phyloP scores from a whole-genome alignment of 2,329 filamentous ascomycete species.

The Cladobotryum protrusum region DNA sequence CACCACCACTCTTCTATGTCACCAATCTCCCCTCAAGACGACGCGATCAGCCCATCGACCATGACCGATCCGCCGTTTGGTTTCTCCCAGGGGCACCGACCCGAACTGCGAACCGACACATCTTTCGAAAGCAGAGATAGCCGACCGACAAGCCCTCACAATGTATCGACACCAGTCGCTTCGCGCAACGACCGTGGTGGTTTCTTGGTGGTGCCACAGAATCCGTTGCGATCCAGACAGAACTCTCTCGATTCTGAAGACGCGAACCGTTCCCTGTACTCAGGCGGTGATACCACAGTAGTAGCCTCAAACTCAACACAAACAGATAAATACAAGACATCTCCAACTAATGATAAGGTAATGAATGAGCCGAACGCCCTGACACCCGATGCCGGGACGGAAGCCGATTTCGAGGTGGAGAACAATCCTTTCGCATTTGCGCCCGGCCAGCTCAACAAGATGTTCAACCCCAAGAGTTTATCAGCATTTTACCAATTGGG shows the following conservation, averaged over 20 bases:
- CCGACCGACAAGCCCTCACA: constrained; percentile 65
- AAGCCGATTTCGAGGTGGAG: constrained; percentile 67
- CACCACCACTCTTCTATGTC: constrained; percentile 20
- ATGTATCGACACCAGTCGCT: constrained; percentile 56
- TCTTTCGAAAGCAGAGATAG: constrained; percentile 62
- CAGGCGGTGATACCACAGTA: constrained; percentile 58
- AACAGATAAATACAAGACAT: constrained; percentile 33
- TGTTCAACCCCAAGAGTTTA: constrained; percentile 84
- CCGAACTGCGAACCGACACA: constrained; percentile 46
- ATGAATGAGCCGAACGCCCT: constrained; percentile 63
- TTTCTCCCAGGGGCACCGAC: constrained; percentile 19
- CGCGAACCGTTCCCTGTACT: constrained; percentile 50
- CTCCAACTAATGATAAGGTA: constrained; percentile 46
- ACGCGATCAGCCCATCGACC: constrained; percentile 35
- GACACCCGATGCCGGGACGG: constrained; percentile 67
- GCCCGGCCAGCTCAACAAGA: constrained; percentile 76
- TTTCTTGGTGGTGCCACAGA: constrained; percentile 62
- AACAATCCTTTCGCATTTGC: constrained; percentile 82
- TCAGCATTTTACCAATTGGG: constrained; percentile 76
- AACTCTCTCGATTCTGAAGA: constrained; percentile 66
- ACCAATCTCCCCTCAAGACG: constrained; percentile 33
- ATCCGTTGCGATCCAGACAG: constrained; percentile 51
- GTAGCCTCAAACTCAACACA: constrained; percentile 39
- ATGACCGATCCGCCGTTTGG: constrained; percentile 26
- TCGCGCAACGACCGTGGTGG: constrained; percentile 42